These are phyloP conservation scores for Lecanicillium sp. DNA, from an alignment of 2,329 filamentous ascomycete species.

Conservation along the genomic window DNA sequence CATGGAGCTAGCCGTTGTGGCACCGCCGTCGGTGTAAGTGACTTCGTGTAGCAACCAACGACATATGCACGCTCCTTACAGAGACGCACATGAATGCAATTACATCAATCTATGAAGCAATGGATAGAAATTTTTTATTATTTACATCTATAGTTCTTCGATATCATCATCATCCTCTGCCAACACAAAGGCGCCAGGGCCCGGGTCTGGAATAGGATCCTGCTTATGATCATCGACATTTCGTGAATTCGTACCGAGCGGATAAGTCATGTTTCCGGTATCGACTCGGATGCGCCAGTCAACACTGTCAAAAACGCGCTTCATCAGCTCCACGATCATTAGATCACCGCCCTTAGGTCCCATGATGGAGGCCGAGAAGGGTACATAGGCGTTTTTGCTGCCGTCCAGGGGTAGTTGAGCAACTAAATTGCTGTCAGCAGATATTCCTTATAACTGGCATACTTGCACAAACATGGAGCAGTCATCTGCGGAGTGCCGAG, in stretches of 20 bases:
- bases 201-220: slow-evolving; percentile 1
- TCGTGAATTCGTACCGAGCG: slow-evolving; percentile 11
- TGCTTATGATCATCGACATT: slow-evolving; percentile 9
- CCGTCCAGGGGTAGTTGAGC: slow-evolving; percentile 22
- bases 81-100: no score
- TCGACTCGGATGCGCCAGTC: slow-evolving; percentile 20
- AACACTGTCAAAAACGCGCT: slow-evolving; percentile 18
- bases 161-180: not conserved
- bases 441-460: not conserved
- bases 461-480: slow-evolving; percentile 25
- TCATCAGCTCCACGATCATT: slow-evolving; percentile 18
- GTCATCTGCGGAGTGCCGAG: slow-evolving; percentile 23
- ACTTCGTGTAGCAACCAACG: no score
- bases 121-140: no score
- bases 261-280: slow-evolving; percentile 21
- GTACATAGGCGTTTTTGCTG: slow-evolving; percentile 18
- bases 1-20: no score
- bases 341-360: slow-evolving; percentile 18
- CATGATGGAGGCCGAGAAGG: slow-evolving; percentile 22
- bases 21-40: no score
- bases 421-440: slow-evolving; percentile 13
- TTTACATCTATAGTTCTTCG: slow-evolving; percentile 1
- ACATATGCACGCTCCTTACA: no score
- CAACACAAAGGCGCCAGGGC: not conserved
- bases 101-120: no score